phyloP scores from a whole-genome alignment of 2,329 filamentous ascomycete species.

The Penicillium digitatum region DNA sequence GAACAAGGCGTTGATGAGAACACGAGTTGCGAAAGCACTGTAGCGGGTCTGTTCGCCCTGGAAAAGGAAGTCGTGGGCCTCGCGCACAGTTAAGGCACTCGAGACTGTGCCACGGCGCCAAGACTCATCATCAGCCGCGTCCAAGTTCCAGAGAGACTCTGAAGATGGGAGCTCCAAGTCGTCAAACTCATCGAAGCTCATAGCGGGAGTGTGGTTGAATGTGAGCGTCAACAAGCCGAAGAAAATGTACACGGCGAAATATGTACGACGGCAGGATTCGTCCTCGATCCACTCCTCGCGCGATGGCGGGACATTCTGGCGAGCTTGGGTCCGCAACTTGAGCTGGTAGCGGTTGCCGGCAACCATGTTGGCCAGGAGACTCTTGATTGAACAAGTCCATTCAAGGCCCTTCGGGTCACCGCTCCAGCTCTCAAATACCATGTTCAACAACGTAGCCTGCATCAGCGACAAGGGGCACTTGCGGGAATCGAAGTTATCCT shows the following conservation, averaged over 20 bases:
- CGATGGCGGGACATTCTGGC: constrained; percentile 68
- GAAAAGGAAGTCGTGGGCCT: constrained; percentile 92
- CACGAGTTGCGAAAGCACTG: constrained; percentile 92
- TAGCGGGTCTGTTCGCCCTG: constrained; percentile 87
- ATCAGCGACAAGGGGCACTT: constrained; percentile 98
- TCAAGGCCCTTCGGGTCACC: constrained; percentile 95
- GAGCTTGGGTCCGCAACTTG: constrained; percentile 85
- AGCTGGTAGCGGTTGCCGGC: constrained; percentile 94
- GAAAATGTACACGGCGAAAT: constrained; percentile 98
- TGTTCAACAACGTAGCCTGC: constrained; percentile 94
- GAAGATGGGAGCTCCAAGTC: constrained; percentile 87
- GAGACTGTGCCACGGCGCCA: constrained; percentile 76
- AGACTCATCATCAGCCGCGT: constrained; percentile 69
- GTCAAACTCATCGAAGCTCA: constrained; percentile 98
- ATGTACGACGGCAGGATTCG: constrained; percentile 91
- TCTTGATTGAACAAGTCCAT: constrained; percentile 99
- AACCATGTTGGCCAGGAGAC: constrained; percentile 96
- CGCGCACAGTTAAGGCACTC: constrained; percentile 78
- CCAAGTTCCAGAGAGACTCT: constrained; percentile 89
- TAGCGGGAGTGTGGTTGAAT: constrained; percentile 96
- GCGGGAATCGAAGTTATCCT: constrained; percentile 96
- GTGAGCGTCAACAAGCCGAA: constrained; percentile 91
- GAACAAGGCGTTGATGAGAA: constrained; percentile 98
- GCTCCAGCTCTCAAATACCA: constrained; percentile 99
- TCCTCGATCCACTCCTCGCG: constrained; percentile 94